Evolutionary conservation across 2,329 filamentous ascomycete species (phyloP).

Genomic region (Sporothrix sp.): DNA sequence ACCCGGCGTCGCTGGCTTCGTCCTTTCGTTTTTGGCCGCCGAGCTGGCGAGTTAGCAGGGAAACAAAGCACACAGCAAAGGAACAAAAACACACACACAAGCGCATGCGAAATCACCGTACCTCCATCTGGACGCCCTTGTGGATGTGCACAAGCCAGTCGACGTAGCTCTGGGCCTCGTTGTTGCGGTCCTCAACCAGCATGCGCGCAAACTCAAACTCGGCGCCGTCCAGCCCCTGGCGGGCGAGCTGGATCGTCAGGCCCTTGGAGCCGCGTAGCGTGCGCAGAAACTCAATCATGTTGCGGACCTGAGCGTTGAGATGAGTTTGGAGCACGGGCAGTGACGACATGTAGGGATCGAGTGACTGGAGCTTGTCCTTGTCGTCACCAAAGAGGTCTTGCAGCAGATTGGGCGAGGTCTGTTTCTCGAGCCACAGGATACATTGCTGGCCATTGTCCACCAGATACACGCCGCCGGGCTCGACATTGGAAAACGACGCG

Average conservation of each 20-base stretch:
- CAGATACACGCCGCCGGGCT: conserved; percentile 87
- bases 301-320: conserved; percentile 88
- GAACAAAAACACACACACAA: conserved; percentile 1
- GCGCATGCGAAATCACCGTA: conserved; percentile 30
- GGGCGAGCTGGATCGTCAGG: conserved; percentile 76
- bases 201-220: conserved; percentile 93
- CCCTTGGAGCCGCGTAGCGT: conserved; percentile 76
- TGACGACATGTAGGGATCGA: conserved; percentile 73
- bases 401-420: conserved; percentile 86
- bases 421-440: conserved; percentile 83
- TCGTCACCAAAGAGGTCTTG: conserved; percentile 81
- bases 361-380: conserved; percentile 56
- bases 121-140: conserved; percentile 84
- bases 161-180: conserved; percentile 95
- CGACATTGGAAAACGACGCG: conserved; percentile 76
- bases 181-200: conserved; percentile 89
- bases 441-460: conserved; percentile 92
- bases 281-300: conserved; percentile 80
- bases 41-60: conserved; percentile 33
- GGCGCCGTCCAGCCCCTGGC: conserved; percentile 86
- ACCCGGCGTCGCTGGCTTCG: conserved; percentile 30
- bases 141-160: conserved; percentile 97
- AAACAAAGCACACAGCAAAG: background rate
- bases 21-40: conserved; percentile 64
- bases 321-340: conserved; percentile 83